These are phyloP conservation scores for Eucalyptus viminalis DNA, from an alignment of 345 rosid species.

Conservation along the genomic window DNA sequence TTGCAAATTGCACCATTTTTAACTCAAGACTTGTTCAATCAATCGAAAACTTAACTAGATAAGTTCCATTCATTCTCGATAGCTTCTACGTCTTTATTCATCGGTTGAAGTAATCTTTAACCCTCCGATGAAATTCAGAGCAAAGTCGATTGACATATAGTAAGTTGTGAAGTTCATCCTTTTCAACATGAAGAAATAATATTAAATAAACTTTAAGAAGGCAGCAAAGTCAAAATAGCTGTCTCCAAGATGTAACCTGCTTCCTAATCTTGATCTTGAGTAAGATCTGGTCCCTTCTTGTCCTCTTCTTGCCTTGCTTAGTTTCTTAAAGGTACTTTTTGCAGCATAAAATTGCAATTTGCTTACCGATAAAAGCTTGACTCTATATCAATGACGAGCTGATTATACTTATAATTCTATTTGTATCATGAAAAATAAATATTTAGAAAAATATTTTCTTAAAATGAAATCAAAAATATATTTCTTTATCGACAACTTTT, in stretches of 20 bases:
- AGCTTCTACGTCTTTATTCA: not conserved
- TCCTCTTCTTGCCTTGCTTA: no score
- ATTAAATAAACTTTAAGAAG: not conserved
- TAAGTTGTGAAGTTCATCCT: not conserved
- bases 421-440: no score
- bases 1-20: no score
- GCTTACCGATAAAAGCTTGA: not conserved
- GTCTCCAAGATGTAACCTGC: no score
- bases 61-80: not conserved
- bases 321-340: not conserved
- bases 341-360: not conserved
- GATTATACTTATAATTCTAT: not conserved
- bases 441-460: no score
- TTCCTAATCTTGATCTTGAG: no score
- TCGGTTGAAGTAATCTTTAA: not conserved
- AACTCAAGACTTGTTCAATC: no score
- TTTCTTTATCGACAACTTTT: no score
- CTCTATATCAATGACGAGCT: not conserved
- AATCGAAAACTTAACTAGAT: no score
- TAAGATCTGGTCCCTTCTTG: no score
- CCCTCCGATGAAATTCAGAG: not conserved
- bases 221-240: no score
- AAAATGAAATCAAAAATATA: no score
- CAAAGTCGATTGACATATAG: not conserved
- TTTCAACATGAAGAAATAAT: not conserved